Conservation (phyloP, 2,329 filamentous ascomycete genomes). For the Alternaria consortialis region DNA sequence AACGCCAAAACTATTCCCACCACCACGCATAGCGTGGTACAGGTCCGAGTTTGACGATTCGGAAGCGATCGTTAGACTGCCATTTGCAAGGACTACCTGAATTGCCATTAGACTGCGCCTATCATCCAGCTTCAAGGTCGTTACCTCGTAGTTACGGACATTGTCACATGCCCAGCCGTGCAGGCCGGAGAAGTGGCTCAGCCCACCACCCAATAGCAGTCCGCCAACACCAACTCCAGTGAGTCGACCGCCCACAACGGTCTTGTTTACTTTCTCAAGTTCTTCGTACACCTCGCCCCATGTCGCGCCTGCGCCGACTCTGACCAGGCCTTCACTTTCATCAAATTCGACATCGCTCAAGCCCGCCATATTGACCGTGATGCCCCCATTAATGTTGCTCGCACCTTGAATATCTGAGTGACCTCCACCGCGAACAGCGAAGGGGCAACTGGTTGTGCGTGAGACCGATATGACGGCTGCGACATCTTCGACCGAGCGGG, state of each 20-base stretch:
- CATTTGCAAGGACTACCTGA: conserved; percentile 25
- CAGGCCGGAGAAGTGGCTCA: conserved; percentile 41
- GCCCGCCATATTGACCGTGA: conserved; percentile 26
- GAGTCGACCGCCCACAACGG: conserved; percentile 24
- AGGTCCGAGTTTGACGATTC: conserved; percentile 48
- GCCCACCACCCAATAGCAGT: conserved; percentile 40
- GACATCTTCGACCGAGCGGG: background rate
- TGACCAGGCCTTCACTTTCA: conserved; percentile 11
- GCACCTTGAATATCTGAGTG: conserved; percentile 30
- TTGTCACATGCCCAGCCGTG: conserved; percentile 47
- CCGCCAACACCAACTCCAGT: conserved; percentile 34
- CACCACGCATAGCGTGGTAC: conserved; percentile 48
- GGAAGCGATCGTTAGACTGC: conserved; percentile 18
- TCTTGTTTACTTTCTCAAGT: conserved; percentile 10
- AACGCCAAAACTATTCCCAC: conserved; percentile 39
- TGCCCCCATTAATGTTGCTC: conserved; percentile 25
- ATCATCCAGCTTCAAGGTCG: background rate
- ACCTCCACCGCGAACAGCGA: conserved; percentile 33
- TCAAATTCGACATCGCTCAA: conserved; percentile 16
- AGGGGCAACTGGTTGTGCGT: conserved; percentile 18
- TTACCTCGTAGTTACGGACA: conserved; percentile 41
- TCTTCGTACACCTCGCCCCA: conserved; percentile 44
- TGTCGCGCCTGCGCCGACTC: conserved; percentile 26
- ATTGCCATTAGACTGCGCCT: background rate
- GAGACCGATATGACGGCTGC: background rate